Evolutionary conservation across 2,329 filamentous ascomycete genomes (phyloP), one percentile per base, ranked within the genome.

Genomic region (Ophiostoma populinum): DNA sequence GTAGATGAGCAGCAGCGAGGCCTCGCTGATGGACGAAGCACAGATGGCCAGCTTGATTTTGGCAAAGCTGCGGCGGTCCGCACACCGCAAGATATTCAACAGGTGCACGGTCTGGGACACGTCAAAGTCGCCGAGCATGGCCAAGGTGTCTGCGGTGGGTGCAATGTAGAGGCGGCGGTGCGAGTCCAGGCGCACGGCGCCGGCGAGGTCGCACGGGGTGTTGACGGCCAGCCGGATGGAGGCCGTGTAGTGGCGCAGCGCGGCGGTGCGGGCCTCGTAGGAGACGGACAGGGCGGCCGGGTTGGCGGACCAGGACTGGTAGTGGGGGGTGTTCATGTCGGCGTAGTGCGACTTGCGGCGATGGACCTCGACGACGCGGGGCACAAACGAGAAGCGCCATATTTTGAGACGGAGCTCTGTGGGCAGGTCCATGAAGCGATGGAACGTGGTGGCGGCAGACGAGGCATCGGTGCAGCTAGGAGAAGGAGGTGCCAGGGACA

Each of bases 371-470:
- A 57, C 42, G 18, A 50, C 47, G 17, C 54, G 52, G 2, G 51
- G 49, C 10, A 43, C 29, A 31, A 56, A 51, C 4, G 53, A 51
- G 22, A 45, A 39, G 15, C 46, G 37, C 54, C 54, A 57, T 33
- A 57, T 51, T 32, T 50, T 46, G 38, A 55, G 44, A 24, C 55
- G 51, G 17, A 57, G 42, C 40, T 57, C 54, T 5, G 52, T 35
- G 10, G 55, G 55, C 2, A 57, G 44, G 6, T 42, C 34, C 9
- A 45, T 42, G 28, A 57, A 57, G 8, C 37, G 31, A 4, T 40
- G 41, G 27, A 57, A 56, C 1, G 40, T 27, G 2, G 40, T 19
- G 12, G 24, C 16, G 4, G 22, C n/a, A 5, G 18, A 10, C 11
- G 18, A 18, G 28, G 28, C 28, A 24, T 5, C 4, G 19, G n/a